Evolutionary conservation across 495 filamentous ascomycete species (phyloP).

Genomic region (Podospora pseudocomata): DNA sequence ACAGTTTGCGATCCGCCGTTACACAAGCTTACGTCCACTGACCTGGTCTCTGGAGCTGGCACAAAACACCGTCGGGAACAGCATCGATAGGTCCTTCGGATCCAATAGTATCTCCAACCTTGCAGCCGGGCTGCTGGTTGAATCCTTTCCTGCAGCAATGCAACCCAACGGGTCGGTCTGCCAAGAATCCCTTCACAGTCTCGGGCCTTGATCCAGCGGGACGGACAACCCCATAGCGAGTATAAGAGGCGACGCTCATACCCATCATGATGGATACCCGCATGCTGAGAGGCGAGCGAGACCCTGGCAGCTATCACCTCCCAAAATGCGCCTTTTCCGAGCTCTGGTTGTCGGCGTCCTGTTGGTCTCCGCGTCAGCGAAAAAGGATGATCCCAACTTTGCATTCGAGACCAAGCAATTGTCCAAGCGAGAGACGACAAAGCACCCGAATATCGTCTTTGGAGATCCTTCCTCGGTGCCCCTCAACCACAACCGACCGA

Average conservation of each 20-base stretch:
- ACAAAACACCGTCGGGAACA: background rate
- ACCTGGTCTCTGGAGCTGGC: background rate
- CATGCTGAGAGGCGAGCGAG: background rate
- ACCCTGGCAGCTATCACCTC: background rate
- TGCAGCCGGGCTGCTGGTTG: background rate
- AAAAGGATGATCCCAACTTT: background rate
- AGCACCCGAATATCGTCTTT: background rate
- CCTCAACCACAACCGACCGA: background rate
- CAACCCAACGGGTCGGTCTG: background rate
- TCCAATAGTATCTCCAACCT: background rate
- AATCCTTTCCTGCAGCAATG: background rate
- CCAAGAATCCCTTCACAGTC: background rate
- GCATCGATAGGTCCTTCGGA: background rate
- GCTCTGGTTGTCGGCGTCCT: background rate
- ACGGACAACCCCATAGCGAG: background rate
- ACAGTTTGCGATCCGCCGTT: background rate
- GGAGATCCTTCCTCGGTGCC: background rate
- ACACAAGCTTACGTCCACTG: background rate
- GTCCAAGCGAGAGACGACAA: background rate
- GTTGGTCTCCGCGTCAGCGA: background rate
- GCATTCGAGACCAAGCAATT: background rate
- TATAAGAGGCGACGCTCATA: background rate
- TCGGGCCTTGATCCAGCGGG: background rate
- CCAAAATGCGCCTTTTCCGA: background rate
- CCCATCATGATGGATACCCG: background rate